Percentiles rank a stretch among this genome's conserved stretches.
Evolutionary conservation across 768 basidiomycete species (phyloP).

Genomic region (Coprinopsis sp.): DNA sequence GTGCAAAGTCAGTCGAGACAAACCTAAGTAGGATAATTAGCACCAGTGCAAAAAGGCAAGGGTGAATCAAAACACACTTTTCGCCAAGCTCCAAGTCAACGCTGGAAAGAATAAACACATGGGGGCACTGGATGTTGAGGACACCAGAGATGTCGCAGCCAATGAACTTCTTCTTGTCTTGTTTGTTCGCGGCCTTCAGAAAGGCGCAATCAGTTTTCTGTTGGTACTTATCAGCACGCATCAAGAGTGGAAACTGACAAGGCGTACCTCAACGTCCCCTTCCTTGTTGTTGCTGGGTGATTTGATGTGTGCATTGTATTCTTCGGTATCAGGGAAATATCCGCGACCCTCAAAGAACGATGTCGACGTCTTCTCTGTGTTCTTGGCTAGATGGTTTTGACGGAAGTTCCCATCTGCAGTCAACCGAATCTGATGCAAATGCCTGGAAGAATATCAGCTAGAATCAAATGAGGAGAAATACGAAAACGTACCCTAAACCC

Average conservation of each 20-base stretch:
- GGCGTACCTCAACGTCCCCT: background rate
- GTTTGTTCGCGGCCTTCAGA: conserved; percentile 21
- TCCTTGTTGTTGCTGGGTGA: background rate
- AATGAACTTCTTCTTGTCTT: conserved; percentile 24
- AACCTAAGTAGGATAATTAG: conserved; percentile 11
- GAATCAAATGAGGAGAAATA: background rate
- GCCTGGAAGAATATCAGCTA: conserved; percentile 9
- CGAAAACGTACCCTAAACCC: conserved; percentile 7
- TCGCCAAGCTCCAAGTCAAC: conserved; percentile 28
- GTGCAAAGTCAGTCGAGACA: conserved; percentile 17
- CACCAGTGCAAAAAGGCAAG: background rate
- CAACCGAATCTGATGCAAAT: conserved; percentile 16
- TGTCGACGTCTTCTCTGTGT: conserved; percentile 15
- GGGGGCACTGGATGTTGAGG: conserved; percentile 22
- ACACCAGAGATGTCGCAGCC: conserved; percentile 22
- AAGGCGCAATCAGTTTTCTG: conserved; percentile 20
- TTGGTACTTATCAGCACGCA: background rate
- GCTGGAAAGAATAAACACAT: conserved; percentile 18
- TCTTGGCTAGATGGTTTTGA: conserved; percentile 18
- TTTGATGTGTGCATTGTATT: background rate
- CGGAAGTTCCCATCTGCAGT: conserved; percentile 23
- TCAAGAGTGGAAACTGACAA: background rate
- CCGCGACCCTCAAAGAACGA: conserved; percentile 16
- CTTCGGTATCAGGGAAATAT: conserved; percentile 14
- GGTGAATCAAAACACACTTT: conserved; percentile 12